These are phyloP conservation scores for Calonectria ilicicola DNA, from an alignment of 2,329 filamentous ascomycete species.

Conservation along the genomic window DNA sequence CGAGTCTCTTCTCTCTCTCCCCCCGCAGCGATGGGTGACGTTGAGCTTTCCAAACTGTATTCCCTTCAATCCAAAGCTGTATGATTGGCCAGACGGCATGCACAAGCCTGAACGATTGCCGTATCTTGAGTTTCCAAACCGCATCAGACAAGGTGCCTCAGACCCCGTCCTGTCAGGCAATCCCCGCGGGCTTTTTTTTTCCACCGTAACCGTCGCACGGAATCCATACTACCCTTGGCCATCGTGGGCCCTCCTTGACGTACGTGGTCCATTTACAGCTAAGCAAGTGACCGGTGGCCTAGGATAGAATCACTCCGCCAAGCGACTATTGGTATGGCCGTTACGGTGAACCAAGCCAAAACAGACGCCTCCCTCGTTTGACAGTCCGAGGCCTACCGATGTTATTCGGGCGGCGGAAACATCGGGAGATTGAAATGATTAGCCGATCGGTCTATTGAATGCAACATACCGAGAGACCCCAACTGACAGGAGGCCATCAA, in stretches of 20 bases:
- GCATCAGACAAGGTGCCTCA: slow-evolving; percentile 6
- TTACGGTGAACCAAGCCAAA: slow-evolving; percentile 1
- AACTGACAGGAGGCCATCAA: slow-evolving; percentile 1
- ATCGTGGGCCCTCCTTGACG: neutral
- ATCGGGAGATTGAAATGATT: neutral
- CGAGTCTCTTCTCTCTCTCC: no score
- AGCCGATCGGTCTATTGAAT: neutral
- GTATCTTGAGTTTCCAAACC: slow-evolving; percentile 15
- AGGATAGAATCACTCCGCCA: slow-evolving; percentile 16
- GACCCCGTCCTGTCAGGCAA: slow-evolving; percentile 14
- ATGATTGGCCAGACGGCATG: neutral
- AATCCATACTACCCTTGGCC: neutral
- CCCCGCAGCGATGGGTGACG: neutral
- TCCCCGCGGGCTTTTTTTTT: slow-evolving; percentile 4
- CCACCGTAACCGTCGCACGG: slow-evolving; percentile 16
- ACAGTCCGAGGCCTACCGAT: neutral
- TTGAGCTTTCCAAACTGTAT: neutral
- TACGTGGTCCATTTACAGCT: slow-evolving; percentile 3
- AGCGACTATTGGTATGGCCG: slow-evolving; percentile 10
- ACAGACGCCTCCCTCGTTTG: neutral
- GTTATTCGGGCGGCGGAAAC: neutral
- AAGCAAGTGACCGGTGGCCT: neutral
- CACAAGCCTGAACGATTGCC: neutral
- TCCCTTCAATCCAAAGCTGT: neutral
- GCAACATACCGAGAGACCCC: neutral